These are phyloP conservation scores for Pseudoneurospora amorphoporcata DNA, from an alignment of 495 filamentous ascomycete genomes.

Conservation along the genomic window DNA sequence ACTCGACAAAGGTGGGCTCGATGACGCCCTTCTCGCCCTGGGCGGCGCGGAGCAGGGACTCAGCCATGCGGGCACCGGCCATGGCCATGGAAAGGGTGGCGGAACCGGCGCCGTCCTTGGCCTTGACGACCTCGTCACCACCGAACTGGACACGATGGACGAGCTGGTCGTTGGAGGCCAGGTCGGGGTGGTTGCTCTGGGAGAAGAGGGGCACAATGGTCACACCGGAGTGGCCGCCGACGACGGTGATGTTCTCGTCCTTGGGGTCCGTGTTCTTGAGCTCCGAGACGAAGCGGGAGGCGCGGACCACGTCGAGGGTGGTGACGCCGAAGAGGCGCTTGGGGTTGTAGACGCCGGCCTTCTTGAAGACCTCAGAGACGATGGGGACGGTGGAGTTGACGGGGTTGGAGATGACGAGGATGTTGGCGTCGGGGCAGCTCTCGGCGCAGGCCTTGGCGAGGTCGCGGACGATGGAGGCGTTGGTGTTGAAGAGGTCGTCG, in stretches of 20 bases:
- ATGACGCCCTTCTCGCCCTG: constrained; percentile 90
- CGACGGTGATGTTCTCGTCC: constrained; percentile 86
- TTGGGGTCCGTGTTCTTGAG: constrained; percentile 81
- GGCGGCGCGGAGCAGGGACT: constrained; percentile 83
- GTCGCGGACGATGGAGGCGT: constrained; percentile 97
- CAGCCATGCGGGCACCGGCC: constrained; percentile 95
- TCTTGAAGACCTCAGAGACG: constrained; percentile 92
- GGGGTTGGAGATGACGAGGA: constrained; percentile 96
- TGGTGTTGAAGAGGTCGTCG: constrained; percentile 99
- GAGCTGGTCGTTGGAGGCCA: constrained; percentile 65
- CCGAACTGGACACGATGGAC: constrained; percentile 97
- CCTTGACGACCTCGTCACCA: constrained; percentile 98
- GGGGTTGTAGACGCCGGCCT: constrained; percentile 89
- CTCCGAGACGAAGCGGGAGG: constrained; percentile 92
- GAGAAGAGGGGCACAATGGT: constrained; percentile 97
- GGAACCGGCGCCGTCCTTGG: constrained; percentile 96
- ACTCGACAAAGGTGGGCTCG: constrained; percentile 95
- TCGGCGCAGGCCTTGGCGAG: constrained; percentile 93
- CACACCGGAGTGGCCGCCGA: constrained; percentile 94
- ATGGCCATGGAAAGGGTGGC: constrained; percentile 99
- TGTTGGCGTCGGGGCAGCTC: constrained; percentile 79
- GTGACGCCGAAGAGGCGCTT: constrained; percentile 98
- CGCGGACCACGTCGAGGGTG: constrained; percentile 97
- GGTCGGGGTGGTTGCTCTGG: constrained; percentile 78
- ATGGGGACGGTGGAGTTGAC: constrained; percentile 99